phyloP scores from a whole-genome alignment of 495 filamentous ascomycete species.

The Aspergillus cristatus region DNA sequence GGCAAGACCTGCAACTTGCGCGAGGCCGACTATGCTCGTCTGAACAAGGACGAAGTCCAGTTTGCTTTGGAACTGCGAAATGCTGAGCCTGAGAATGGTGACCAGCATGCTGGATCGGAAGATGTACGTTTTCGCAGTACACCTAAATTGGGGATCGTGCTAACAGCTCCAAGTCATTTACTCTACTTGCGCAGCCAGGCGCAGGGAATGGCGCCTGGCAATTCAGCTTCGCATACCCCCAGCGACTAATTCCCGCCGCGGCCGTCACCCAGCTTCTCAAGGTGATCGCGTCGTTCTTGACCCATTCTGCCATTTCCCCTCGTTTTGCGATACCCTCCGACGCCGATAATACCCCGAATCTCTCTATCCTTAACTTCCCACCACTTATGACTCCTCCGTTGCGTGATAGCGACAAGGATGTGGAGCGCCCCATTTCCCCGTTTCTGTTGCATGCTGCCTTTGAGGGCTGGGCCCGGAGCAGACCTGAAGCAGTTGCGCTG shows the following conservation, averaged over 20 bases:
- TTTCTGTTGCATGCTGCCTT: slow-evolving; percentile 17
- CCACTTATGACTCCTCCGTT: slow-evolving; percentile 13
- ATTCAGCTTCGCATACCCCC: slow-evolving; percentile 13
- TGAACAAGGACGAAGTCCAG: slow-evolving; percentile 12
- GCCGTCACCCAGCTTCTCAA: slow-evolving; percentile 12
- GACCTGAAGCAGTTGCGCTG: slow-evolving; percentile 16
- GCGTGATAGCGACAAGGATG: background rate
- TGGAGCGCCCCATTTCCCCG: slow-evolving; percentile 1
- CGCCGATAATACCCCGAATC: slow-evolving; percentile 2
- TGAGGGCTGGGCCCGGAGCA: slow-evolving; percentile 15
- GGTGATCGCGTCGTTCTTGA: slow-evolving; percentile 6
- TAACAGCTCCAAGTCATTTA: slow-evolving; percentile 7
- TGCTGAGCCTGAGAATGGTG: slow-evolving; percentile 10
- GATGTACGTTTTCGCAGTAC: no score
- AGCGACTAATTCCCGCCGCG: slow-evolving; percentile 9
- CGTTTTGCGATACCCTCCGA: background rate
- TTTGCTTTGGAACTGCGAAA: slow-evolving; percentile 11
- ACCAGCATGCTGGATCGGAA: background rate
- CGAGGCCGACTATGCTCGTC: slow-evolving; percentile 6
- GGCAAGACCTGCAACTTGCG: background rate
- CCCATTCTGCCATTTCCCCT: slow-evolving; percentile 9
- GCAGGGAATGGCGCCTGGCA: background rate
- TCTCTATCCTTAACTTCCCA: slow-evolving; percentile 17
- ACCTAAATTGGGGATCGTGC: background rate
- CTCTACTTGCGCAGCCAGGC: slow-evolving; percentile 3